Evolutionary conservation across 495 filamentous ascomycete species (phyloP).

Genomic region (Neurospora tetraspora): DNA sequence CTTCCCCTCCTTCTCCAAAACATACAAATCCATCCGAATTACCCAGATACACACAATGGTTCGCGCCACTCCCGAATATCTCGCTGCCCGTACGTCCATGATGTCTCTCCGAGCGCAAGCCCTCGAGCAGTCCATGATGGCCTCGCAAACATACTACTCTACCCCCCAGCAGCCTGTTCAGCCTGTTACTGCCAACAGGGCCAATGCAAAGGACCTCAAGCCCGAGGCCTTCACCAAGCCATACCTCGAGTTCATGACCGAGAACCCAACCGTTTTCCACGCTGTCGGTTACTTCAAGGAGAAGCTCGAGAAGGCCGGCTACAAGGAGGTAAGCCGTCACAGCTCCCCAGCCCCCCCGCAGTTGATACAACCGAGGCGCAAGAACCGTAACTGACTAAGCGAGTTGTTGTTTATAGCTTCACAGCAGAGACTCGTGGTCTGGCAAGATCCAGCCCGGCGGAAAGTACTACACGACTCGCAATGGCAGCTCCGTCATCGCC

Average conservation of each 20-base stretch:
- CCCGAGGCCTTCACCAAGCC: constrained; percentile 66
- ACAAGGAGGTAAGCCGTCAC: constrained; percentile 41
- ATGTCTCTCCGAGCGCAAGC: constrained; percentile 28
- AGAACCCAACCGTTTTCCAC: constrained; percentile 90
- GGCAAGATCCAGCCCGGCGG: constrained; percentile 66
- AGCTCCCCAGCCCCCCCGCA: background rate
- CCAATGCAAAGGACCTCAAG: constrained; percentile 26
- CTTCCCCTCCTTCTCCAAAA: background rate
- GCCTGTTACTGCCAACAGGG: constrained; percentile 3
- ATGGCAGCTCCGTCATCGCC: constrained; percentile 78
- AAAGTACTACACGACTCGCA: constrained; percentile 81
- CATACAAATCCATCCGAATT: background rate
- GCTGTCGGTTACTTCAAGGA: constrained; percentile 65
- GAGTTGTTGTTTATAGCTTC: constrained; percentile 39
- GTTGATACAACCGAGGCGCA: background rate
- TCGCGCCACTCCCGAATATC: constrained; percentile 30
- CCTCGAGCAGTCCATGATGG: constrained; percentile 13
- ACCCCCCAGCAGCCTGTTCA: background rate
- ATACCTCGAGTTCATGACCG: constrained; percentile 78
- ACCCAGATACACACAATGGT: constrained; percentile 21
- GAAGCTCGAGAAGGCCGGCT: constrained; percentile 61
- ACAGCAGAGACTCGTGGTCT: constrained; percentile 68
- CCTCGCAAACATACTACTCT: constrained; percentile 2
- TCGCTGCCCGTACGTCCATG: constrained; percentile 30
- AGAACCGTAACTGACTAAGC: background rate